These are phyloP conservation scores for Pythium monospermum DNA, from an alignment of 352 stramenopile species.

Conservation along the genomic window DNA sequence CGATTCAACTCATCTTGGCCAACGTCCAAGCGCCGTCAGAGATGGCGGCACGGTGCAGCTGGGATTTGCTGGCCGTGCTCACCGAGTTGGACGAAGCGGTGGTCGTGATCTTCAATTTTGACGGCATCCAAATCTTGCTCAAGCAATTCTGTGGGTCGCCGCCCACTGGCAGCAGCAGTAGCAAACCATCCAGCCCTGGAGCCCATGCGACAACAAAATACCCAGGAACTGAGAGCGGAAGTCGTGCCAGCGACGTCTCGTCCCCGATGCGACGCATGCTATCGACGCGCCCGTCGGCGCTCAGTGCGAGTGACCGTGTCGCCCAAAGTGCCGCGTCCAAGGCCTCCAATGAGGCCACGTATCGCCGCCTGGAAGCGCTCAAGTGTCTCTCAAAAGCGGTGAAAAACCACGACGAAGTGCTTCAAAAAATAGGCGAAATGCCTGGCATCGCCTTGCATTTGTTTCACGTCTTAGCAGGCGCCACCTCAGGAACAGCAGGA, in stretches of 20 bases:
- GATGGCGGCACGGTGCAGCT: conserved; percentile 38
- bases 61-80: conserved; percentile 48
- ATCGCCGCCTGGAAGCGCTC: conserved; percentile 46
- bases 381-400: conserved; percentile 60
- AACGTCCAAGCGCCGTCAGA: conserved; percentile 32
- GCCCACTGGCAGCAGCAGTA: not conserved
- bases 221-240: no score
- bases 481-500: not conserved
- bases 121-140: conserved; percentile 49
- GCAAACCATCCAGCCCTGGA: not conserved
- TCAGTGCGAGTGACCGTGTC: conserved; percentile 10
- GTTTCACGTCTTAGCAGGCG: conserved; percentile 31
- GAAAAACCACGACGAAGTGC: conserved; percentile 52
- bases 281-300: conserved; percentile 13
- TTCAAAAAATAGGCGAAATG: conserved; percentile 56
- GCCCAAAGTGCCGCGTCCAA: conserved; percentile 5
- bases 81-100: conserved; percentile 52
- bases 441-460: conserved; percentile 35
- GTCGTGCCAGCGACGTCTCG: not conserved
- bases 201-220: no score
- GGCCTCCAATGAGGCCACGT: conserved; percentile 10
- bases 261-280: conserved; percentile 8
- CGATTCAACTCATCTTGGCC: conserved; percentile 47
- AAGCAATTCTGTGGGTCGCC: conserved; percentile 37
- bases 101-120: conserved; percentile 57